Evolutionary conservation across 2,329 filamentous ascomycete genomes (phyloP).

Genomic region (Tolypocladium ovalisporum): DNA sequence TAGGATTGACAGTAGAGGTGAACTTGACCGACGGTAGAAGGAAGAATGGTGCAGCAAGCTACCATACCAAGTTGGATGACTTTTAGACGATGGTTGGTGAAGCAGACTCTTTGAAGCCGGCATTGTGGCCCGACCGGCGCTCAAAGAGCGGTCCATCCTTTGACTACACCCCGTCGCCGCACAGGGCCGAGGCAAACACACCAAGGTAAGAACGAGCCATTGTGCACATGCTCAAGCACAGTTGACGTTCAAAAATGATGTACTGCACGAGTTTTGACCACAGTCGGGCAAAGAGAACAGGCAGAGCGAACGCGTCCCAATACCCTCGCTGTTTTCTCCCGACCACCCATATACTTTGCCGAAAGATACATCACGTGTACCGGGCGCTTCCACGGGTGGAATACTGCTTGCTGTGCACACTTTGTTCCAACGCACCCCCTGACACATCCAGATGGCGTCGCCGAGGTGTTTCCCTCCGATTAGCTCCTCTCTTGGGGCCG

Average conservation of each 20-base stretch:
- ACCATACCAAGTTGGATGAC: not conserved
- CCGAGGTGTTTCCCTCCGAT: not conserved
- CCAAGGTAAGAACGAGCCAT: not conserved
- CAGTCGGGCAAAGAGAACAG: not conserved
- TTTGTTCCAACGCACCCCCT: not conserved
- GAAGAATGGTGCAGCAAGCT: not conserved
- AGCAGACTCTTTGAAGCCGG: not conserved
- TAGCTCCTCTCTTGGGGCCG: too few species aligned
- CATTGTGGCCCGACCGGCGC: not conserved
- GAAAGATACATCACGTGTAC: not conserved
- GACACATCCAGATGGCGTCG: not conserved
- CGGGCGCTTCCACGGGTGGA: not conserved
- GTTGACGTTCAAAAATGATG: not conserved
- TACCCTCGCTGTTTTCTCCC: not conserved
- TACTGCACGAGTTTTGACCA: not conserved
- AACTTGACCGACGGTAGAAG: not conserved
- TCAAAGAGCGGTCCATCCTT: not conserved
- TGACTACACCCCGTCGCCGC: not conserved
- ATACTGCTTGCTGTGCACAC: not conserved
- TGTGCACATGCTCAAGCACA: not conserved
- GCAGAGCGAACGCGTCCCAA: not conserved
- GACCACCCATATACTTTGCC: not conserved
- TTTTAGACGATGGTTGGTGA: not conserved
- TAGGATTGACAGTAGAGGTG: not conserved
- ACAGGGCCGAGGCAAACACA: not conserved